Conservation (phyloP, 164 flowering plant genomes). For the Paratinospora sagittata region DNA sequence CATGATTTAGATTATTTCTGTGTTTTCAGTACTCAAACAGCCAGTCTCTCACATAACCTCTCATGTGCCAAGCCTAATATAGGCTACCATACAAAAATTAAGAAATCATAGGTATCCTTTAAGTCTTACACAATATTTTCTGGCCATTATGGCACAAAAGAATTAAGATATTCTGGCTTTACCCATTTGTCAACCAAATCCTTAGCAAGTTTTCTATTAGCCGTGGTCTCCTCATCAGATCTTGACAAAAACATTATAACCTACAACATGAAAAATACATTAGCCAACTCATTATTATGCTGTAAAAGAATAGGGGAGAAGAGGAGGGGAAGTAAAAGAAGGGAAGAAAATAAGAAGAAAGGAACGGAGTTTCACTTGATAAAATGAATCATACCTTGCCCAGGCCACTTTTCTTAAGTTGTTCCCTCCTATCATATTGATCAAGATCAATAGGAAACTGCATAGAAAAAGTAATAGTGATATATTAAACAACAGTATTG, state of each 20-base stretch:
- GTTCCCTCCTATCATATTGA: conserved; percentile 78
- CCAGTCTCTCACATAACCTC: background rate
- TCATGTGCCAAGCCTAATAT: background rate
- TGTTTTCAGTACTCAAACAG: background rate
- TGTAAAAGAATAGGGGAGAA: too few species aligned
- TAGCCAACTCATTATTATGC: background rate
- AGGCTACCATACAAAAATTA: background rate
- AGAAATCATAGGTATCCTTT: too few species aligned
- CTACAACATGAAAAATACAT: conserved; percentile 30
- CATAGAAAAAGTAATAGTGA: conserved; percentile 15
- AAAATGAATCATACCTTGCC: conserved; percentile 50
- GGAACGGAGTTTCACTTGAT: background rate
- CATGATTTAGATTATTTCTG: background rate
- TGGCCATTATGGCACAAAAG: background rate
- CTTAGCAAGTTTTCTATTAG: conserved; percentile 87
- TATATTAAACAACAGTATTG: too few species aligned
- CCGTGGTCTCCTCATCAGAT: conserved; percentile 88
- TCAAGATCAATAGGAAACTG: conserved; percentile 86
- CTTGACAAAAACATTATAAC: conserved; percentile 96
- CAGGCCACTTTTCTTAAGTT: conserved; percentile 84
- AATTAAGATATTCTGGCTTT: conserved; percentile 11
- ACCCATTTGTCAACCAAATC: conserved; percentile 99
- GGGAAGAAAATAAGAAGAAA: background rate
- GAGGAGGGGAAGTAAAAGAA: background rate
- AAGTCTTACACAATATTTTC: background rate